These are phyloP conservation scores for Neoascochyta sp. DNA, from an alignment of 2,329 filamentous ascomycete genomes.

Conservation along the genomic window DNA sequence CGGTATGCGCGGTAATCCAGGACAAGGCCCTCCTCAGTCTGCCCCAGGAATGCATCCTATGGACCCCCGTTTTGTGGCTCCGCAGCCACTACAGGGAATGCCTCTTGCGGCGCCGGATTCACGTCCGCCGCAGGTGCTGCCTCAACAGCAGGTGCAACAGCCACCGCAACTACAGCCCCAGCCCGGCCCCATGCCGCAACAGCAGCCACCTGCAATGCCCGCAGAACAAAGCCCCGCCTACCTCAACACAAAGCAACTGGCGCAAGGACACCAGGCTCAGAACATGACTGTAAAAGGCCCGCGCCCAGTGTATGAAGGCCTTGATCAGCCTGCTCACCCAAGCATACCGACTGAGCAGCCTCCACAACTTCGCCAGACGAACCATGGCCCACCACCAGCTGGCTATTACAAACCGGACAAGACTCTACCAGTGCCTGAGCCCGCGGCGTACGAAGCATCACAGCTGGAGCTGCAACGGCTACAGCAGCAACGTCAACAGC, in stretches of 20 bases:
- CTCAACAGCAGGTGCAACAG: slow-evolving; percentile 4
- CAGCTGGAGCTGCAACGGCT: slow-evolving; percentile 12
- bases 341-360: slow-evolving; percentile 5
- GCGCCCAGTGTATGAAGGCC: slow-evolving; percentile 6
- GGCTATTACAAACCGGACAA: slow-evolving; percentile 26
- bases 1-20: slow-evolving; percentile 12
- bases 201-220: slow-evolving; percentile 3
- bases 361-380: slow-evolving; percentile 7
- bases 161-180: slow-evolving; percentile 11
- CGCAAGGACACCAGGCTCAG: slow-evolving; percentile 17
- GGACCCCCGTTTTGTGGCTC: slow-evolving; percentile 8
- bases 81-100: slow-evolving; percentile 12
- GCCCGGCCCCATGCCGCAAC: slow-evolving; percentile 5
- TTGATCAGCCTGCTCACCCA: slow-evolving; percentile 3
- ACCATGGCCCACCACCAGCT: slow-evolving; percentile 12
- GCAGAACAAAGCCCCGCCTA: slow-evolving; percentile 21
- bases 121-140: slow-evolving; percentile 9
- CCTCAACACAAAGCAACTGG: slow-evolving; percentile 19
- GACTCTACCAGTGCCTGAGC: slow-evolving; percentile 6
- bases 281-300: slow-evolving; percentile 4
- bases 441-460: slow-evolving; percentile 15
- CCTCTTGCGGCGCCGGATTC: slow-evolving; percentile 12
- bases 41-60: slow-evolving; percentile 16
- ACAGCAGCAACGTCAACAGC: slow-evolving; percentile 6
- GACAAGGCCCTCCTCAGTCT: slow-evolving; percentile 11